These are phyloP conservation scores for Ophidiomyces ophidiicola DNA, from an alignment of 2,329 filamentous ascomycete species.

Conservation along the genomic window DNA sequence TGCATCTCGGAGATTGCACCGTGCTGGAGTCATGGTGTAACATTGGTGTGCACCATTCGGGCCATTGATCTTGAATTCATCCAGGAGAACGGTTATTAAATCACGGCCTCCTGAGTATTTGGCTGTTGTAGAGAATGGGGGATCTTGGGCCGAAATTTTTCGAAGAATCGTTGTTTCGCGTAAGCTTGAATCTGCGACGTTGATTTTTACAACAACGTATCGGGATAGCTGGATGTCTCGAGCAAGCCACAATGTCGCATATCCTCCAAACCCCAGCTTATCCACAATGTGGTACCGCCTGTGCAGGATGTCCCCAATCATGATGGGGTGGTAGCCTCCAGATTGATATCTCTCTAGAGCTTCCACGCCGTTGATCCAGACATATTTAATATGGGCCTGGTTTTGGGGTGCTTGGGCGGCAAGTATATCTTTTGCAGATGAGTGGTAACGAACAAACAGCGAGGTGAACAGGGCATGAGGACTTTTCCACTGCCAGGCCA, in stretches of 20 bases:
- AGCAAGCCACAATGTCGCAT: conserved; percentile 16
- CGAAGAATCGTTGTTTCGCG: conserved; percentile 19
- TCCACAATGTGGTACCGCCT: conserved; percentile 14
- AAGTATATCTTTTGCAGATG: too few species aligned
- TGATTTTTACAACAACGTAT: conserved; percentile 25
- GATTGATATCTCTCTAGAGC: conserved; percentile 22
- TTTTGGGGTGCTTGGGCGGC: too few species aligned
- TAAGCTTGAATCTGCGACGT: conserved; percentile 15
- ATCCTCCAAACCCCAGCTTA: conserved; percentile 11
- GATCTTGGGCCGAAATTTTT: conserved; percentile 14
- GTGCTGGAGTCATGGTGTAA: conserved; percentile 16
- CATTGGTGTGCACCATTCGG: conserved; percentile 17
- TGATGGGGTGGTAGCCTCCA: conserved; percentile 25
- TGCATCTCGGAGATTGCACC: conserved; percentile 17
- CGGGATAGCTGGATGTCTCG: conserved; percentile 20
- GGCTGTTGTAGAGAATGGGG: not conserved
- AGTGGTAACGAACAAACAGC: too few species aligned
- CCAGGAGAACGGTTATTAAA: conserved; percentile 11
- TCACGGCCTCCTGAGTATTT: not conserved
- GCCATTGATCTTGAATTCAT: conserved; percentile 17
- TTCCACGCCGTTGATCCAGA: conserved; percentile 22
- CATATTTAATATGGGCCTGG: too few species aligned
- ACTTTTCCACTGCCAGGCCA: too few species aligned
- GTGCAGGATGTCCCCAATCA: conserved; percentile 14
- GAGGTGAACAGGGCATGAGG: too few species aligned